Conservation (phyloP, 2,329 filamentous ascomycete species). For the Apiospora rasikravindrae region DNA sequence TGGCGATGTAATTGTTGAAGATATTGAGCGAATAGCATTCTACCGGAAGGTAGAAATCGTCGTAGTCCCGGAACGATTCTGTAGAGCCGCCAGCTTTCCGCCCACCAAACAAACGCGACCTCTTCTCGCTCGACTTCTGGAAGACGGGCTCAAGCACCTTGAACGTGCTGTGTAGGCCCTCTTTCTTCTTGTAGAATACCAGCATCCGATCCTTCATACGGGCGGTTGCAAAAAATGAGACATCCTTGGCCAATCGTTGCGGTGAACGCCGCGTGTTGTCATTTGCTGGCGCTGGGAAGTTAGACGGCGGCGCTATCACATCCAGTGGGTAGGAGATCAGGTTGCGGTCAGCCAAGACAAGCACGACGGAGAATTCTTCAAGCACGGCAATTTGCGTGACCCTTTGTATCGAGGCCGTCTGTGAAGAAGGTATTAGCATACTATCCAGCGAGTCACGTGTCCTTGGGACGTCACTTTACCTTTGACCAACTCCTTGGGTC, state of each 20-base stretch:
- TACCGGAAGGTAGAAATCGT: slow-evolving; percentile 97
- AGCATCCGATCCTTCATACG: slow-evolving; percentile 96
- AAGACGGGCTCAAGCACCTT: slow-evolving; percentile 96
- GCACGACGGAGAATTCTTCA: slow-evolving; percentile 92
- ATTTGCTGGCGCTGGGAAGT: slow-evolving; percentile 64
- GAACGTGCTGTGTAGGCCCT: slow-evolving; percentile 90
- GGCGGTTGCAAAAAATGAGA: slow-evolving; percentile 94
- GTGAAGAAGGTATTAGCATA: slow-evolving; percentile 28
- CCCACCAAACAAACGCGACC: slow-evolving; percentile 68
- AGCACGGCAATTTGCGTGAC: slow-evolving; percentile 94
- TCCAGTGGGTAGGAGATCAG: slow-evolving; percentile 95
- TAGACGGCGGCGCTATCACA: slow-evolving; percentile 70
- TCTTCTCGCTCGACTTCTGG: slow-evolving; percentile 88
- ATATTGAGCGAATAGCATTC: slow-evolving; percentile 96
- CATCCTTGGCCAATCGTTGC: slow-evolving; percentile 89
- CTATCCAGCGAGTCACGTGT: not conserved
- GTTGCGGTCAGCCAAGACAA: slow-evolving; percentile 89
- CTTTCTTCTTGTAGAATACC: slow-evolving; percentile 96
- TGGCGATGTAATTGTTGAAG: slow-evolving; percentile 92
- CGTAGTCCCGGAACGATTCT: slow-evolving; percentile 96
- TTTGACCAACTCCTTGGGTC: slow-evolving; percentile 91
- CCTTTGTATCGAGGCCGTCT: slow-evolving; percentile 77
- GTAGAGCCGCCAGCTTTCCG: slow-evolving; percentile 71
- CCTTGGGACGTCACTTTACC: slow-evolving; percentile 55
- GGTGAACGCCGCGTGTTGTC: slow-evolving; percentile 86